These are phyloP conservation scores for Sordariomycetes sp. DNA, from an alignment of 2,329 filamentous ascomycete genomes.

Conservation along the genomic window DNA sequence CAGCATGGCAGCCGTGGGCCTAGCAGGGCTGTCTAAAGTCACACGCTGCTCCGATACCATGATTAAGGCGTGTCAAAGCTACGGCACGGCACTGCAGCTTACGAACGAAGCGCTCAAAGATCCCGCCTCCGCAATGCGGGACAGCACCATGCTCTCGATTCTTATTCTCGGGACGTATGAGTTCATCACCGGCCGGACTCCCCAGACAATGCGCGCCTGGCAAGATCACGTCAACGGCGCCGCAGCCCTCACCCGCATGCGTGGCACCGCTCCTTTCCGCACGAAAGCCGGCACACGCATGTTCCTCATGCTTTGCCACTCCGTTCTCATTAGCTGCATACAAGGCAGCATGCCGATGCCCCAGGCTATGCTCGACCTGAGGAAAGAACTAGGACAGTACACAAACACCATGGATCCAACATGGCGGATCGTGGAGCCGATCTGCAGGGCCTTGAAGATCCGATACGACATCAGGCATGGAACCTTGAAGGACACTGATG, in stretches of 20 bases:
- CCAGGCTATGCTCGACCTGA: slow-evolving; percentile 33
- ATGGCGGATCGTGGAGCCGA: slow-evolving; percentile 31
- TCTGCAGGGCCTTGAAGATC: slow-evolving; percentile 34
- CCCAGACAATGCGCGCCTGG: slow-evolving; percentile 39
- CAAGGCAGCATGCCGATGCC: slow-evolving; percentile 40
- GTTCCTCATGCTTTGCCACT: slow-evolving; percentile 45
- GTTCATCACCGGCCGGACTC: slow-evolving; percentile 36
- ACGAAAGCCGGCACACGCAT: slow-evolving; percentile 36
- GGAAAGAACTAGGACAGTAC: slow-evolving; percentile 27
- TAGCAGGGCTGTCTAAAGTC: slow-evolving; percentile 40
- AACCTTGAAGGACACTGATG: slow-evolving; percentile 22
- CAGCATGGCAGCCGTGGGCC: slow-evolving; percentile 45
- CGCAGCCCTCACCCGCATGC: slow-evolving; percentile 36
- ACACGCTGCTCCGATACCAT: slow-evolving; percentile 30
- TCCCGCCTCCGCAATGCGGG: slow-evolving; percentile 31
- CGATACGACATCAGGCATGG: slow-evolving; percentile 35
- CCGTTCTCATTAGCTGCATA: slow-evolving; percentile 41
- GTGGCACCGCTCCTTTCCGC: slow-evolving; percentile 36
- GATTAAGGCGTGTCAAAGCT: slow-evolving; percentile 38
- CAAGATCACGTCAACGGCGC: slow-evolving; percentile 45
- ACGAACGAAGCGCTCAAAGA: slow-evolving; percentile 39
- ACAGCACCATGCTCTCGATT: slow-evolving; percentile 42
- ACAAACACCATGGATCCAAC: slow-evolving; percentile 26
- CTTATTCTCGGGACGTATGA: slow-evolving; percentile 47
- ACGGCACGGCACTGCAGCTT: slow-evolving; percentile 39